Evolutionary conservation across 2,329 filamentous ascomycete species (phyloP), one percentile per base, ranked within the genome.

Genomic region (Clonostachys sp.): DNA sequence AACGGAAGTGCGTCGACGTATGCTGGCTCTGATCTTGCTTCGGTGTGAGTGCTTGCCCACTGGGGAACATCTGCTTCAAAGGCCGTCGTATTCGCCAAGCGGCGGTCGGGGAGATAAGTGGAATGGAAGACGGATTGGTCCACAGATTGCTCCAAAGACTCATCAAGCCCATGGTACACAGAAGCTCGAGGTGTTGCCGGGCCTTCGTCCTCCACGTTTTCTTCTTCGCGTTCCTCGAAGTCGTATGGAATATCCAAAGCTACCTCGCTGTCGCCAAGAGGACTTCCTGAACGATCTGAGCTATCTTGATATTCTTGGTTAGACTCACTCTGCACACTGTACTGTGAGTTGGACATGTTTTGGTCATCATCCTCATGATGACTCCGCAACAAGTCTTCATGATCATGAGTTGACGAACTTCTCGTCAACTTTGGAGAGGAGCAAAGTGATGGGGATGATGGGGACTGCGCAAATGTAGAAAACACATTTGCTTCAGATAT

Each of bases 401-500:
- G 46, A 48, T 68, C 55, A 13, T 62, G 57, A 2, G 64, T 66
- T 16, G 65, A 63, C 1, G 63, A 60, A 42, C 62, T 67, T 20
- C 62, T 55, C 10, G 64, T 67, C 49, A 73, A 70, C 6, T 69
- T 65, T 3, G 84, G 82, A 2, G 83, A 85, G 6, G 76, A 75
- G 17, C 63, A 53, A 12, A 65, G 55, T 5, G 69, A 71, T 5
- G 70, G 63, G 30, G 67, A 68, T 54, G 80, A 67, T 2, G 81
- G 77, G 5, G 80, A 79, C 40, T 74, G 74, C 12, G 77, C 76
- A 38, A 86, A 63, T 10, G 74, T 74, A 5, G 82, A 79, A 49
- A 88, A 87, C 38, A 82, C 75, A 42, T 81, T 82, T 16, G 82
- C 80, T 54, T 89, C 84, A 4, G 84, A 85, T 39, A 88, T 81